Conservation (phyloP, 495 filamentous ascomycete genomes). For the Elaphomyces granulatus region DNA sequence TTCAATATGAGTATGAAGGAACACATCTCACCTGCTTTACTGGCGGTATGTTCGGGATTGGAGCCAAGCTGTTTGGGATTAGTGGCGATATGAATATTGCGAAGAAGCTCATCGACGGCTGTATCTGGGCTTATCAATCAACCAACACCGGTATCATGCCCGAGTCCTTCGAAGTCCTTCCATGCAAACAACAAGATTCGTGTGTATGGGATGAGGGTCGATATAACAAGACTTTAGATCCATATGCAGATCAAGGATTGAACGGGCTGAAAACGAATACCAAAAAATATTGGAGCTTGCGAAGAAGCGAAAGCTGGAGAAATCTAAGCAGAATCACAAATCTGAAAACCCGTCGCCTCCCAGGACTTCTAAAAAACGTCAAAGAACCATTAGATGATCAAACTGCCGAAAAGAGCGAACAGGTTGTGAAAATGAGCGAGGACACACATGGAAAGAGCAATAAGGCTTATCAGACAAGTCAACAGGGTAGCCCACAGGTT, state of each 20-base stretch:
- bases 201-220: conserved; percentile 36
- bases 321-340: too few species aligned
- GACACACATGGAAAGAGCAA: too few species aligned
- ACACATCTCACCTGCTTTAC: conserved; percentile 68
- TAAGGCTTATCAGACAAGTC: too few species aligned
- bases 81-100: conserved; percentile 55
- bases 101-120: conserved; percentile 63
- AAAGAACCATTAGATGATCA: too few species aligned
- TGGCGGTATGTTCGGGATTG: conserved; percentile 77
- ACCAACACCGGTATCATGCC: conserved; percentile 32
- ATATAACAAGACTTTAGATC: conserved; percentile 45
- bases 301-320: conserved; percentile 14
- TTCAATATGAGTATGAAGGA: conserved; percentile 42
- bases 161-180: conserved; percentile 22
- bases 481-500: too few species aligned
- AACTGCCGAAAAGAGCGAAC: too few species aligned
- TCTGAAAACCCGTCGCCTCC: too few species aligned
- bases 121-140: conserved; percentile 57
- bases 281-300: conserved; percentile 15
- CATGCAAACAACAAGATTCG: conserved; percentile 18
- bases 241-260: conserved; percentile 23
- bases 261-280: conserved; percentile 14
- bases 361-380: conserved; percentile 14
- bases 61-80: conserved; percentile 52
- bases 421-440: too few species aligned